Conservation (phyloP, 495 filamentous ascomycete genomes). For the Gamarada debralockiae region DNA sequence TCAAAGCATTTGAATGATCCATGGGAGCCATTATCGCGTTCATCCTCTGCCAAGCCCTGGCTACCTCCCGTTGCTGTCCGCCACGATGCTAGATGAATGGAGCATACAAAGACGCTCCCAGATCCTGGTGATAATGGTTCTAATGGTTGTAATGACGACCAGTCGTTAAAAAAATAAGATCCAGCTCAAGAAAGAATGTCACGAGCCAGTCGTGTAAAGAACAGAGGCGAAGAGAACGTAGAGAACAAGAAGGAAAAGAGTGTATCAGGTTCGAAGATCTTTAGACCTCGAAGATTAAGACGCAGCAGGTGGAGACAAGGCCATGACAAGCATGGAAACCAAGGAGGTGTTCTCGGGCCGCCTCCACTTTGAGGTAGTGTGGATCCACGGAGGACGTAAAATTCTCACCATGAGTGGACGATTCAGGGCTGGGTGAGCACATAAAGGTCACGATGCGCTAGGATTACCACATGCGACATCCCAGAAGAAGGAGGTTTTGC, state of each 20-base stretch:
- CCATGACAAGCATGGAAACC: conserved; percentile 1
- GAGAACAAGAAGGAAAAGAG: conserved; percentile 24
- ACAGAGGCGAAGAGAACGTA: conserved; percentile 25
- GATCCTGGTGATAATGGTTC: not conserved
- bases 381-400: not conserved
- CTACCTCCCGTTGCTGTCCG: conserved; percentile 3
- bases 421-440: not conserved
- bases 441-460: not conserved
- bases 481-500: not conserved
- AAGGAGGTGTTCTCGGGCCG: not conserved
- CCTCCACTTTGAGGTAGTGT: not conserved
- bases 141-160: not conserved
- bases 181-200: conserved; percentile 14
- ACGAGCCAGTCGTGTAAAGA: conserved; percentile 24
- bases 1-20: conserved; percentile 7
- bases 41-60: conserved; percentile 16
- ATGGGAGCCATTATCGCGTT: conserved; percentile 23
- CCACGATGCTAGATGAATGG: conserved; percentile 8
- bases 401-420: not conserved
- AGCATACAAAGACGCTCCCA: conserved; percentile 12
- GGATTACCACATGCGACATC: not conserved
- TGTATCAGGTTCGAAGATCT: conserved; percentile 25
- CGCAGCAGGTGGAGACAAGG: not conserved
- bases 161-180: conserved; percentile 3
- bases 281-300: conserved; percentile 5